phyloP scores from a whole-genome alignment of 106 monocot species.

The Dioscorea alata region DNA sequence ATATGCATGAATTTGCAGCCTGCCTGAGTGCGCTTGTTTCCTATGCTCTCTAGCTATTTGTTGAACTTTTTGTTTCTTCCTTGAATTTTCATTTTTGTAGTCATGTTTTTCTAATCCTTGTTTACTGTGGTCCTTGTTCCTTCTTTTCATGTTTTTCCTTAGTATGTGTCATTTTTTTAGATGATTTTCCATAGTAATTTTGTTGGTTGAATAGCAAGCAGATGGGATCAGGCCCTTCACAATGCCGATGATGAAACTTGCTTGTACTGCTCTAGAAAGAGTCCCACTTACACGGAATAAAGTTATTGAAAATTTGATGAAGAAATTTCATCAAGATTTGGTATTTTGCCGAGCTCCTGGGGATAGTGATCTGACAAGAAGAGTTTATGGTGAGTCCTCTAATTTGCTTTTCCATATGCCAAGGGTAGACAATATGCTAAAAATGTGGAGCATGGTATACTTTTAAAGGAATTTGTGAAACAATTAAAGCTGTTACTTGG shows the following conservation, averaged over 20 bases:
- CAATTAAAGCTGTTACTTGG: no score
- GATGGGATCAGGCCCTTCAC: slow-evolving; percentile 99
- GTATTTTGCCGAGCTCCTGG: slow-evolving; percentile 82
- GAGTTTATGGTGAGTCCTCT: slow-evolving; percentile 48
- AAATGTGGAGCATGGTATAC: no score
- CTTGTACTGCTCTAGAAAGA: slow-evolving; percentile 87
- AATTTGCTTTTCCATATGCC: background rate
- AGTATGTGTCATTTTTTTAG: background rate
- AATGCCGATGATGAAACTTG: slow-evolving; percentile 96
- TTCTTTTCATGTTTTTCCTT: background rate
- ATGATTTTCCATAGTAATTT: slow-evolving; percentile 1
- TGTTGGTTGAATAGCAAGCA: slow-evolving; percentile 46
- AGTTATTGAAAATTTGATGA: slow-evolving; percentile 72
- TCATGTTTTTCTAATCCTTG: no score
- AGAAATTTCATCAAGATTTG: slow-evolving; percentile 91
- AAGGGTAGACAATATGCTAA: no score
- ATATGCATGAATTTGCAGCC: no score
- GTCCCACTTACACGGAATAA: slow-evolving; percentile 84
- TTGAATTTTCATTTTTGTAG: no score
- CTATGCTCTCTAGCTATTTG: no score
- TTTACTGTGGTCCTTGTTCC: background rate
- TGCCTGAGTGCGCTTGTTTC: no score
- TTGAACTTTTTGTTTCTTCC: no score
- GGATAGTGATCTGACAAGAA: slow-evolving; percentile 65
- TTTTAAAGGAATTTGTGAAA: no score